Conservation (phyloP, 1,139 yeast genomes). For the Scheffersomyces insectosa region DNA sequence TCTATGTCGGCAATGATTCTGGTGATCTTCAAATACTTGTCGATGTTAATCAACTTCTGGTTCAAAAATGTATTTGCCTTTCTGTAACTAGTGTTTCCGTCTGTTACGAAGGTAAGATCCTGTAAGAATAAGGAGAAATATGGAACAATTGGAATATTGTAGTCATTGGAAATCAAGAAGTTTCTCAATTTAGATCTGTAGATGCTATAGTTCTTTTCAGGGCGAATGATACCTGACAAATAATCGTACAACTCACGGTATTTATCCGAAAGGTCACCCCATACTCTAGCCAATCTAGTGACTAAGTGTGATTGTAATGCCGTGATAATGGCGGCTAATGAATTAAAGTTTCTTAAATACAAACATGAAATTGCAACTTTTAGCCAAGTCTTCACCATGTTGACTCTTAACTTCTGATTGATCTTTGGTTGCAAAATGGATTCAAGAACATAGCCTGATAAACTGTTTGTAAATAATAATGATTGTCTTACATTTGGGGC, state of each 20-base stretch:
- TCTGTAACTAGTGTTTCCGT: slow-evolving; percentile 77
- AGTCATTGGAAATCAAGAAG: slow-evolving; percentile 52
- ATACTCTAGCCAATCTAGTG: slow-evolving; percentile 63
- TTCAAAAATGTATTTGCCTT: slow-evolving; percentile 59
- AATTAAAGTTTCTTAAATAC: slow-evolving; percentile 79
- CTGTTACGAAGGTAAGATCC: slow-evolving; percentile 84
- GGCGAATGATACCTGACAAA: slow-evolving; percentile 72
- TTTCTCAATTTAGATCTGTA: slow-evolving; percentile 70
- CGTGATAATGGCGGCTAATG: slow-evolving; percentile 85
- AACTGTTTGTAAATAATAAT: slow-evolving; percentile 71
- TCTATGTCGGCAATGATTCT: slow-evolving; percentile 77
- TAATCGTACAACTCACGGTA: slow-evolving; percentile 66
- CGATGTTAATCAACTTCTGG: slow-evolving; percentile 73
- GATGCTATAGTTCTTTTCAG: slow-evolving; percentile 77
- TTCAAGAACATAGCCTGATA: slow-evolving; percentile 83
- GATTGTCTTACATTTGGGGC: slow-evolving; percentile 78
- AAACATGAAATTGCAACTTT: slow-evolving; percentile 81
- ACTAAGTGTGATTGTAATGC: slow-evolving; percentile 81
- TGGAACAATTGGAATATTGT: slow-evolving; percentile 76
- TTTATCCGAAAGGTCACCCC: slow-evolving; percentile 68
- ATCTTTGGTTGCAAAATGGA: slow-evolving; percentile 61
- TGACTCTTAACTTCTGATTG: slow-evolving; percentile 52
- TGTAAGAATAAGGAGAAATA: slow-evolving; percentile 81
- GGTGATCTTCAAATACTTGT: slow-evolving; percentile 75
- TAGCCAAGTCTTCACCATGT: slow-evolving; percentile 75